Evolutionary conservation across 805 yeast genomes (phyloP).

Genomic region (Candida silvicultrix): DNA sequence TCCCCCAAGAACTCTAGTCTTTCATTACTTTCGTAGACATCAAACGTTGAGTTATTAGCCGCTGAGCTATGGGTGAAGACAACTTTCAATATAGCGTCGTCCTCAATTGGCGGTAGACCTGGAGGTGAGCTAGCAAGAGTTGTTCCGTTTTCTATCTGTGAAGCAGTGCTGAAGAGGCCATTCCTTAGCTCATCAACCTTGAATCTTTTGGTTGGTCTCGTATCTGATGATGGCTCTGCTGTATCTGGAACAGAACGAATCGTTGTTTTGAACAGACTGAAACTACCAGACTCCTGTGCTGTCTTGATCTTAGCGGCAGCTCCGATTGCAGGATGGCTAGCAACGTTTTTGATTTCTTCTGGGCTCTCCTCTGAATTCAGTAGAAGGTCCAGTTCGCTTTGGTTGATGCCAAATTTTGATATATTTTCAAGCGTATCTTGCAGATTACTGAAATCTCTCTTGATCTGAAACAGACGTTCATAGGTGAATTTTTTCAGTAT

Average conservation of each 20-base stretch:
- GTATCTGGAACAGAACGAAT: neutral
- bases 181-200: neutral
- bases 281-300: neutral
- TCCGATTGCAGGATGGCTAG: neutral
- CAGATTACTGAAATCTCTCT: conserved; percentile 1
- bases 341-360: neutral
- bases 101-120: conserved; percentile 57
- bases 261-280: neutral
- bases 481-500: neutral
- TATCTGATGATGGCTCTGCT: neutral
- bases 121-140: too few species aligned
- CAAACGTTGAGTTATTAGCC: conserved; percentile 28
- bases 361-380: neutral
- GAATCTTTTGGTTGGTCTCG: neutral
- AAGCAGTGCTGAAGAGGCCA: neutral
- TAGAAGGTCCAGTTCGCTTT: neutral
- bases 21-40: conserved; percentile 40
- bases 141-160: too few species aligned
- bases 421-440: conserved; percentile 3
- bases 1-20: conserved; percentile 83
- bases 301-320: neutral
- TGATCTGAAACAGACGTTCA: conserved; percentile 1
- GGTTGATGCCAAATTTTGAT: neutral
- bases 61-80: conserved; percentile 76
- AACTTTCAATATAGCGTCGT: conserved; percentile 46